Evolutionary conservation across 208 protist genomes (phyloP), one percentile per base, ranked within the genome.

Genomic region (Herpetomonas samuelpessoai): DNA sequence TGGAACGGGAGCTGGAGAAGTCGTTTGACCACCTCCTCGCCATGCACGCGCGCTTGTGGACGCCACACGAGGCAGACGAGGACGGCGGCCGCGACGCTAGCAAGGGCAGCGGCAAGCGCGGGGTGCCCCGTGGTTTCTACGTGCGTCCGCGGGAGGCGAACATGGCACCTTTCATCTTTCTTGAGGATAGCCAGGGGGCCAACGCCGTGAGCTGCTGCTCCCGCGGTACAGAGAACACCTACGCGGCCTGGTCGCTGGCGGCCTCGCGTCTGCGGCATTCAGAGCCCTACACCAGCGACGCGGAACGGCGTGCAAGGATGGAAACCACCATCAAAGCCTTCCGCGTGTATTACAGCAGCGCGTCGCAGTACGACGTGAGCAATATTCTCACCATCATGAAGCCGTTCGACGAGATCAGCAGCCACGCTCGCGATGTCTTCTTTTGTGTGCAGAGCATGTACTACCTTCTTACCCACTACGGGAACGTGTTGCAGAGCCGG

Each of bases 1-100:
- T 91, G 67, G 88, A 95, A 57, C 71, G 80, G 18, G 53, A 71
- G 67, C 88, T 88, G 64, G 88, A 95, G 62, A 86, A 90, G 57
- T 84, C 90, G 62, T 91, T 92, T 61, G 66, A 83, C 31, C 57
- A 66, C 24, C 57, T 95, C 19, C 53, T 71, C 49, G 56, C 39
- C 28, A 56, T 82, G n/a, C 80, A 79, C 66, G 51, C 48, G 7
- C 70, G 62, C 31, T 67, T 79, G 48, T 77, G 67, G 67, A 22
- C 3, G 16, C 44, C 10, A 6, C 64, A 55, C 21, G 31, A 44
- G 25, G 57, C 30, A 18, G 63, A 63, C 58, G 46, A 64, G 22
- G 61, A 71, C 54, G 62, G 66, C 44, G 63, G 60, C 35, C 35
- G 35, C 48, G 41, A 25, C 3, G 45, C 41, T 3, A 26, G 57